These are phyloP conservation scores for Aeschynomene evenia DNA, from an alignment of 306 rosid genomes.

Conservation along the genomic window DNA sequence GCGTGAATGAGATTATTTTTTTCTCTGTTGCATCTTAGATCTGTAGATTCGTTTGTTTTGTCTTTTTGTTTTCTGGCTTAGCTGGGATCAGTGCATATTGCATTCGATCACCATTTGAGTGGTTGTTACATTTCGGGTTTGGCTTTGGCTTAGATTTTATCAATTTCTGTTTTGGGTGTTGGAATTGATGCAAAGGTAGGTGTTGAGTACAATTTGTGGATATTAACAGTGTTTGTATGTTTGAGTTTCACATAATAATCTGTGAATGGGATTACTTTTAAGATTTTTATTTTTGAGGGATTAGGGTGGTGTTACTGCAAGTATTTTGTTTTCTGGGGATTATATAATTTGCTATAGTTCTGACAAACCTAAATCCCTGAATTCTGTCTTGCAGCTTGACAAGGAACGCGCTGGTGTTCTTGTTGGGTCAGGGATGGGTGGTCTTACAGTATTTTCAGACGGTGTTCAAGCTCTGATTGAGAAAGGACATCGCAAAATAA, in stretches of 20 bases:
- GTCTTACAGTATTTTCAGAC: slow-evolving; percentile 80
- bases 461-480: slow-evolving; percentile 85
- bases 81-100: not conserved
- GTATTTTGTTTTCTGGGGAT: not conserved
- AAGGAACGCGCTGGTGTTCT: slow-evolving; percentile 87
- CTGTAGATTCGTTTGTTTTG: not conserved
- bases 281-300: too few species aligned
- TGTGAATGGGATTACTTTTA: not conserved
- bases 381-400: slow-evolving; percentile 58
- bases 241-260: not conserved
- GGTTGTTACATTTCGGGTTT: not conserved
- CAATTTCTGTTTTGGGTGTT: not conserved
- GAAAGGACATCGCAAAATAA: slow-evolving; percentile 79
- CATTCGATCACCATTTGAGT: not conserved
- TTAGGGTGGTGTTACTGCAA: too few species aligned
- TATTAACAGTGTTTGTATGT: not conserved
- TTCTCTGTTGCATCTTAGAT: not conserved
- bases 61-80: not conserved
- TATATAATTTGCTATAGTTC: not conserved
- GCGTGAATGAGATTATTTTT: not conserved
- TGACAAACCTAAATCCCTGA: not conserved
- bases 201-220: not conserved
- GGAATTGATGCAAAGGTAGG: not conserved
- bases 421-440: slow-evolving; percentile 98
- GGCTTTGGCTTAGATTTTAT: not conserved